Conservation (phyloP, 495 filamentous ascomycete species). For the Pyrenopolyporus hunteri region DNA sequence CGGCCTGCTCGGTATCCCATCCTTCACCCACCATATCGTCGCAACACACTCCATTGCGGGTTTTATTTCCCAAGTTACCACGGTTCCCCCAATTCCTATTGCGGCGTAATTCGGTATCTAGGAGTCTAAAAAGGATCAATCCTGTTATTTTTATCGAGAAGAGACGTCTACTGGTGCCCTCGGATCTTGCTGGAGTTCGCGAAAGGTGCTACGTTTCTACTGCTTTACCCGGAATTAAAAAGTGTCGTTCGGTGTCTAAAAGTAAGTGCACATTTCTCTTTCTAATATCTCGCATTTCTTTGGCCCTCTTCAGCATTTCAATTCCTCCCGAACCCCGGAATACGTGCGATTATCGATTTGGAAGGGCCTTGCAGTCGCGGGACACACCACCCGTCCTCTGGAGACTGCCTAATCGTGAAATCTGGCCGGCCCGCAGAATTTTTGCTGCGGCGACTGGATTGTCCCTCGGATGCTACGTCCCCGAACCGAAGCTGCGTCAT, state of each 20-base stretch:
- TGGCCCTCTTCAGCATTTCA: conserved; percentile 36
- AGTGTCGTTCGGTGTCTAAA: conserved; percentile 49
- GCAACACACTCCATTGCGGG: conserved; percentile 41
- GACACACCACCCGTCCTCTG: neutral
- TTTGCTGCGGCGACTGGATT: conserved; percentile 32
- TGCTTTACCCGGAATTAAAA: conserved; percentile 46
- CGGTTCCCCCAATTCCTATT: conserved; percentile 45
- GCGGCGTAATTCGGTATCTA: conserved; percentile 40
- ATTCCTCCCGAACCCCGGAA: conserved; percentile 17
- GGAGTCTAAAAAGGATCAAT: conserved; percentile 44
- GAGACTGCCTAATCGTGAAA: conserved; percentile 9
- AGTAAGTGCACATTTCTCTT: conserved; percentile 42
- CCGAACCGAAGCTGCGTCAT: conserved; percentile 44
- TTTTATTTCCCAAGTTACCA: conserved; percentile 47
- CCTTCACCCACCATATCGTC: conserved; percentile 45
- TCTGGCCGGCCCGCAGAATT: conserved; percentile 11
- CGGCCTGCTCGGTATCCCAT: conserved; percentile 42
- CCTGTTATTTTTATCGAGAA: conserved; percentile 45
- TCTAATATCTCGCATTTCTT: conserved; percentile 13
- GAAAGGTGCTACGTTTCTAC: conserved; percentile 44
- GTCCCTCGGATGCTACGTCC: conserved; percentile 29
- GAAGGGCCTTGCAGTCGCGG: conserved; percentile 5
- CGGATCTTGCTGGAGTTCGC: conserved; percentile 45
- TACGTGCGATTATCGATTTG: conserved; percentile 1
- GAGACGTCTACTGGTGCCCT: conserved; percentile 42